Base-by-base conservation (phyloP, 768 basidiomycete genomes). In the Tylopilus subfusipes region DNA sequence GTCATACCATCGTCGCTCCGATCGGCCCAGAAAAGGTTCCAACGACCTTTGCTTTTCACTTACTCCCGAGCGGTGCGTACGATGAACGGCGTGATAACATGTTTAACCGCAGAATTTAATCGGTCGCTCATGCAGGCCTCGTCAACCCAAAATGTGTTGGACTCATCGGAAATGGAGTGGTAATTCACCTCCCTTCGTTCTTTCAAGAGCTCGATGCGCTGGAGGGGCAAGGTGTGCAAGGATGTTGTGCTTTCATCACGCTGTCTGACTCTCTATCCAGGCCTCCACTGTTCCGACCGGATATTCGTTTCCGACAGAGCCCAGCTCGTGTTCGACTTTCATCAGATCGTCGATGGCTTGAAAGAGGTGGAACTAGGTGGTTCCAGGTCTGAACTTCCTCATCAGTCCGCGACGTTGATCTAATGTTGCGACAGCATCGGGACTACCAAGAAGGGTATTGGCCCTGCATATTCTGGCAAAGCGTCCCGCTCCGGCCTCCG, bases 271-370 rank as follows among this genome's bases (percentile, higher is more conserved):
- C 27, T 8, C 18, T 30, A 12, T 49, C 34, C 50, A 97, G 95
- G 96, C 19, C 82, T 99, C 39, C 80, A 88, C 65, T 96, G 92
- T 73, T 81, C 82, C 12, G 80, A 82, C 54, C 86, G 97, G 31
- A 73, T 99, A 19, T 89, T 97, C 69, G 79, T 99, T 62, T 98
- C 96, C 24, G 94, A 98, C 74, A 87, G 97, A 58, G 93, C 97
- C 4, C 93, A 96, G 59, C 85, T 99, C 56, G 97, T 99, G 31
- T 94, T 99, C 66, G 97, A 98, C 69, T 98, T 99, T 72, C 97
- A 99, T 73, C 97, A 99, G 76, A 98, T 98, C 66, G 97, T 98
- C 27, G 97, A 99, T 68, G 97, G 97, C 6, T 76, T 99, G 65
- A 99, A 98, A 71, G 97, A 99, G 71, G 92, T 93, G 36, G 97